phyloP scores from a whole-genome alignment of 1,284 basidiomycete genomes.

The Trametes pubescens region DNA sequence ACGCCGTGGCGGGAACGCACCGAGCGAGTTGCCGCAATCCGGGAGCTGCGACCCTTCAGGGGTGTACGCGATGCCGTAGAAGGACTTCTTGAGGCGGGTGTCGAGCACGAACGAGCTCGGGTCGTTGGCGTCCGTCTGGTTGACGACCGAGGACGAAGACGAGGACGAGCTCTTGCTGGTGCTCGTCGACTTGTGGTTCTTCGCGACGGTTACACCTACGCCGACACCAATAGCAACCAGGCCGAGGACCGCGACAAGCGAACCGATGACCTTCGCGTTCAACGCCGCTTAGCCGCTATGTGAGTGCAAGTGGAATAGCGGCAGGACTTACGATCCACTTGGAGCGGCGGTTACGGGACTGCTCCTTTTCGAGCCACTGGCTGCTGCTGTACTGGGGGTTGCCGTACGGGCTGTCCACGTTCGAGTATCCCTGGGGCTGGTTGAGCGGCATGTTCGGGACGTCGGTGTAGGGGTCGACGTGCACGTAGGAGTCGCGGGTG shows the following conservation, averaged over 20 bases:
- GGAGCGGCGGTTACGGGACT: constrained; percentile 40
- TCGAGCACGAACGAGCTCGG: constrained; percentile 74
- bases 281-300: background rate
- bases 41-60: constrained; percentile 64
- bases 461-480: constrained; percentile 19
- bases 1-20: constrained; percentile 42
- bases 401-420: constrained; percentile 40
- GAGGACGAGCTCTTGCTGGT: constrained; percentile 32
- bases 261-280: constrained; percentile 54
- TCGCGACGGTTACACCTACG: constrained; percentile 63
- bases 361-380: constrained; percentile 50
- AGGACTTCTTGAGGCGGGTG: constrained; percentile 63
- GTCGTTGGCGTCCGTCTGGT: constrained; percentile 62
- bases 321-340: constrained; percentile 48
- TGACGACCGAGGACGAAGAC: constrained; percentile 48
- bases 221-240: constrained; percentile 59
- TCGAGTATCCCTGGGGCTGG: constrained; percentile 38
- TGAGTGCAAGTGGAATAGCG: background rate
- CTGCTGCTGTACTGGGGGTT: constrained; percentile 40
- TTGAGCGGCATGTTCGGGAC: constrained; percentile 32
- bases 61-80: constrained; percentile 81
- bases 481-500: constrained; percentile 34
- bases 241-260: constrained; percentile 50
- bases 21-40: constrained; percentile 55
- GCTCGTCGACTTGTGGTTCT: constrained; percentile 43